phyloP scores from a whole-genome alignment of 2,329 filamentous ascomycete genomes.

The Myriosclerotinia curreyana region DNA sequence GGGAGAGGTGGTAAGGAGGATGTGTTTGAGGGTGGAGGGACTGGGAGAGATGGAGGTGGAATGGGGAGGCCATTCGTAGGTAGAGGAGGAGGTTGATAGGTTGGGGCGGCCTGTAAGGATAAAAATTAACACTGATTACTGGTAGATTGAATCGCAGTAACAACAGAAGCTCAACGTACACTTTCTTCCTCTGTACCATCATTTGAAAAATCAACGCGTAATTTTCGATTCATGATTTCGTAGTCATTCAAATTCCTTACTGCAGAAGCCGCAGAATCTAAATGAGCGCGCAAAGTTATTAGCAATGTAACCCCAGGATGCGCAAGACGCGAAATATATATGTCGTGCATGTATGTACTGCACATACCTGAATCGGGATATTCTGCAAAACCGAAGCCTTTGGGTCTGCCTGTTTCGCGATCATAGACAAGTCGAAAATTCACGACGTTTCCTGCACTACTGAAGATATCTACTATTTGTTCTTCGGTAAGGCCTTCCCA shows the following conservation, averaged over 20 bases:
- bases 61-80: constrained; percentile 35
- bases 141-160: neutral
- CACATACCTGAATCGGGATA: constrained; percentile 79
- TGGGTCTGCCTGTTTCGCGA: constrained; percentile 88
- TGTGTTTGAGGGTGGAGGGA: constrained; percentile 35
- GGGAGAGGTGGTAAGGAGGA: constrained; percentile 75
- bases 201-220: constrained; percentile 94
- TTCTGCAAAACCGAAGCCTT: constrained; percentile 95
- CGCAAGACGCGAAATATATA: constrained; percentile 12
- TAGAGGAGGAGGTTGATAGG: constrained; percentile 19
- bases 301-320: constrained; percentile 14
- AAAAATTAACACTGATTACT: constrained; percentile 1
- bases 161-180: constrained; percentile 27
- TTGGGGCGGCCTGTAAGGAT: constrained; percentile 8
- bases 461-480: constrained; percentile 92
- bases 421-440: constrained; percentile 95
- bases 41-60: constrained; percentile 37
- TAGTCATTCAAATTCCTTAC: constrained; percentile 94
- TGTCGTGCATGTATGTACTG: neutral
- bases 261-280: constrained; percentile 81
- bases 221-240: constrained; percentile 90
- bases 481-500: constrained; percentile 86
- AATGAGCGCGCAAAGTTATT: constrained; percentile 7
- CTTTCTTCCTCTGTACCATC: constrained; percentile 68
- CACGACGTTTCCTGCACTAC: constrained; percentile 81